A percentile compares a stretch with the other conserved stretches of the same genome.
These are phyloP conservation scores for Pleurotus eryngii DNA, from an alignment of 768 basidiomycete genomes.

Conservation along the genomic window DNA sequence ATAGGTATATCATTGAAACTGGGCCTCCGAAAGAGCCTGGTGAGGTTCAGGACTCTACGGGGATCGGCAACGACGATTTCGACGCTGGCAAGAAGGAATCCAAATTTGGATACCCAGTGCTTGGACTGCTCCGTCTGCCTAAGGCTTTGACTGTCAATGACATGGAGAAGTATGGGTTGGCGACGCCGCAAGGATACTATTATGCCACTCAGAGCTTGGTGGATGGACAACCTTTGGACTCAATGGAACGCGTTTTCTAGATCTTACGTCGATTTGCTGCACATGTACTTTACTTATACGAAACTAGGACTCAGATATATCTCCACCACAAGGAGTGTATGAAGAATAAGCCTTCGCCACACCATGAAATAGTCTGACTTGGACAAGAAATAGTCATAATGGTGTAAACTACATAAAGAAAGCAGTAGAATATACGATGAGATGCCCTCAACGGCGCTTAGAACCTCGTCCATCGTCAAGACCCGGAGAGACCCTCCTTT, in stretches of 20 bases:
- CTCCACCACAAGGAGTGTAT: too few species aligned
- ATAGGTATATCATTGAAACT: slow-evolving; percentile 24
- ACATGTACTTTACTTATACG: too few species aligned
- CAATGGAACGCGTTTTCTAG: slow-evolving; percentile 24
- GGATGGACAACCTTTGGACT: slow-evolving; percentile 19
- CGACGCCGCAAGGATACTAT: slow-evolving; percentile 19
- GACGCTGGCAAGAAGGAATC: slow-evolving; percentile 25
- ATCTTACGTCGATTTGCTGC: not conserved
- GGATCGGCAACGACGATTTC: slow-evolving; percentile 34
- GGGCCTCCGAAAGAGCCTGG: slow-evolving; percentile 26
- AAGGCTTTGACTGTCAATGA: slow-evolving; percentile 14
- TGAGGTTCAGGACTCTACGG: slow-evolving; percentile 26
- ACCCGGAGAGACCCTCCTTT: slow-evolving; percentile 71
- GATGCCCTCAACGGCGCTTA: slow-evolving; percentile 56
- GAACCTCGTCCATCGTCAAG: slow-evolving; percentile 65
- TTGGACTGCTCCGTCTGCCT: slow-evolving; percentile 22
- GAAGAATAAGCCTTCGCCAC: too few species aligned
- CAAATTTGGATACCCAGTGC: slow-evolving; percentile 28
- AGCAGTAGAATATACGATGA: not conserved
- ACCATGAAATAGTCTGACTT: too few species aligned
- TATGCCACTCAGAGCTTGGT: slow-evolving; percentile 24
- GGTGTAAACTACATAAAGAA: not conserved
- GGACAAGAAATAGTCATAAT: too few species aligned
- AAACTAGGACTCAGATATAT: too few species aligned
- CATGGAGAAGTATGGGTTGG: slow-evolving; percentile 23